Evolutionary conservation across 2,329 filamentous ascomycete species (phyloP).

Genomic region (Hysterium pulicare): DNA sequence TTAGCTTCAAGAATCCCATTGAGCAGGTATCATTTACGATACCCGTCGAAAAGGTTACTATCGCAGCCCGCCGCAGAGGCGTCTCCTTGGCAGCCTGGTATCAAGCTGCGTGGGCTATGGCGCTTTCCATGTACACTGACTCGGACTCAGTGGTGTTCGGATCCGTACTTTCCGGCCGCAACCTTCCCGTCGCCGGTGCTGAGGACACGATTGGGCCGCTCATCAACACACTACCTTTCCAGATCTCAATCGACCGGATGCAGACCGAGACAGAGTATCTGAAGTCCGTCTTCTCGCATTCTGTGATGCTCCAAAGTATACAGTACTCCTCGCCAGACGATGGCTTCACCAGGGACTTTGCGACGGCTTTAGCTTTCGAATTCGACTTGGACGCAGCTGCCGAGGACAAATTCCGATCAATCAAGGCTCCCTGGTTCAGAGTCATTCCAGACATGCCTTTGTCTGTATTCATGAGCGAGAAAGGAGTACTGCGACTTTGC

Average conservation of each 20-base stretch:
- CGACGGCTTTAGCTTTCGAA: conserved; percentile 9
- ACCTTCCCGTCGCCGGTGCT: conserved; percentile 26
- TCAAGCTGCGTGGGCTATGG: conserved; percentile 38
- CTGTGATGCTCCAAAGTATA: conserved; percentile 6
- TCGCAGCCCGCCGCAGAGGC: not conserved
- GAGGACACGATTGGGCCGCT: conserved; percentile 33
- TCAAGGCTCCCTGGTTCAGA: conserved; percentile 3
- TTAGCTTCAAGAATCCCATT: not conserved
- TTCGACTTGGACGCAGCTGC: conserved; percentile 1
- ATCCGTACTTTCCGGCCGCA: conserved; percentile 34
- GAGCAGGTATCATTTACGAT: not conserved
- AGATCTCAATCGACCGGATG: conserved; percentile 4
- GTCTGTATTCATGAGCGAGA: conserved; percentile 4
- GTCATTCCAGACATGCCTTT: conserved; percentile 10
- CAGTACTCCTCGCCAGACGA: conserved; percentile 13
- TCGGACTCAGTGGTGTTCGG: conserved; percentile 35
- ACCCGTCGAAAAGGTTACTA: not conserved
- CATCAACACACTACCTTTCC: conserved; percentile 26
- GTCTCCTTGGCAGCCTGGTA: conserved; percentile 17
- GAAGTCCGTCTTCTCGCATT: conserved; percentile 6
- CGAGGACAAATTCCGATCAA: not conserved
- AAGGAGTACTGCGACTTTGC: conserved; percentile 5
- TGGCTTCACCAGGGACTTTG: conserved; percentile 10
- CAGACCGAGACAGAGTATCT: conserved; percentile 5
- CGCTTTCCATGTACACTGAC: conserved; percentile 27